Evolutionary conservation across 495 filamentous ascomycete species (phyloP).

Genomic region (Lophium mytilinum): DNA sequence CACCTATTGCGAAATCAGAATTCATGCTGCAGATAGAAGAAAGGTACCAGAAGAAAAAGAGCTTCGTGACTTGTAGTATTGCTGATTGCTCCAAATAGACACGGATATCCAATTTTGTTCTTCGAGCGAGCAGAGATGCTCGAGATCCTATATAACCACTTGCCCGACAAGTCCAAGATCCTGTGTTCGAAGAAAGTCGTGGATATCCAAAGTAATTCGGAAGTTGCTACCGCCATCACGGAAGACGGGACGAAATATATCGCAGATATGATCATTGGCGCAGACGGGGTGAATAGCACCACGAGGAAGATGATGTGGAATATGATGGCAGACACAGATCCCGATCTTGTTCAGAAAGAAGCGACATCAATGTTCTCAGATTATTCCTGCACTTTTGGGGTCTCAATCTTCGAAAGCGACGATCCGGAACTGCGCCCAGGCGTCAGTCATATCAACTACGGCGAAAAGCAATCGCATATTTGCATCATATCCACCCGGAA

Average conservation of each 20-base stretch:
- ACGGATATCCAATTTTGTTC: conserved; percentile 33
- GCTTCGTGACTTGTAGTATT: neutral
- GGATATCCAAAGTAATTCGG: conserved; percentile 4
- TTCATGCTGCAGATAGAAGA: neutral
- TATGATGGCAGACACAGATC: conserved; percentile 14
- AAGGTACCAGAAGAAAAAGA: neutral
- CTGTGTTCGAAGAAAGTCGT: conserved; percentile 31
- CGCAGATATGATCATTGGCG: conserved; percentile 1
- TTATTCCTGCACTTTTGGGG: conserved; percentile 22
- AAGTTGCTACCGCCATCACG: neutral
- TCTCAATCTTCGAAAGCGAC: conserved; percentile 6
- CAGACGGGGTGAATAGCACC: neutral
- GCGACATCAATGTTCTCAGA: conserved; percentile 19
- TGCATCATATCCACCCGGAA: conserved; percentile 6
- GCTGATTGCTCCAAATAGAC: conserved; percentile 12
- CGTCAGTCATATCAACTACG: conserved; percentile 1
- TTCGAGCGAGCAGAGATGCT: conserved; percentile 33
- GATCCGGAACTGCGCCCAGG: conserved; percentile 10
- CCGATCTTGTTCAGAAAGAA: neutral
- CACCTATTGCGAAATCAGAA: neutral
- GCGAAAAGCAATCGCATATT: conserved; percentile 4
- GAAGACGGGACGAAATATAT: conserved; percentile 17
- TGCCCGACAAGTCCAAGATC: conserved; percentile 32
- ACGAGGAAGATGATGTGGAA: neutral
- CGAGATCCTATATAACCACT: conserved; percentile 29